phyloP scores from a whole-genome alignment of 257 asterid genomes.

The Nicotiana undulata region DNA sequence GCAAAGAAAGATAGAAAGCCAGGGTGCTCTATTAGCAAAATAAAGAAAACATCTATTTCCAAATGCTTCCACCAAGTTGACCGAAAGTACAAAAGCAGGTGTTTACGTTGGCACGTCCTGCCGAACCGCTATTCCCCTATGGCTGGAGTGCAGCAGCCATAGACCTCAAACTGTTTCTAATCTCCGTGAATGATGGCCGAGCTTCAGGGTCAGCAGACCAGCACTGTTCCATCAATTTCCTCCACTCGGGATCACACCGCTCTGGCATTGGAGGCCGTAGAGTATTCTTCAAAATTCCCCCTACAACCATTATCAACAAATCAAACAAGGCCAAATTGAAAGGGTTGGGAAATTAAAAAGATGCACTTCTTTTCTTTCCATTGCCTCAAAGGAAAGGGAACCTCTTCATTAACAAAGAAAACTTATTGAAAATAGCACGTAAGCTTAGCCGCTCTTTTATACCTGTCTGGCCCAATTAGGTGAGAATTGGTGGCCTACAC shows the following conservation, averaged over 20 bases:
- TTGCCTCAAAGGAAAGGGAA: not conserved
- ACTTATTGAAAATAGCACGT: not conserved
- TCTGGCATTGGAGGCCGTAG: slow-evolving; percentile 69
- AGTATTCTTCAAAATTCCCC: slow-evolving; percentile 63
- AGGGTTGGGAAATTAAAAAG: not conserved
- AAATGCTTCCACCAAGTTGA: not conserved
- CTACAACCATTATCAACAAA: slow-evolving; percentile 21
- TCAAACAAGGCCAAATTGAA: not conserved
- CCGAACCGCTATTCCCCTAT: slow-evolving; percentile 14
- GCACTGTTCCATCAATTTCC: slow-evolving; percentile 62
- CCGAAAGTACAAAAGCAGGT: not conserved
- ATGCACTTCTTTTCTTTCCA: not conserved
- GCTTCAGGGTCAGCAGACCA: slow-evolving; percentile 51
- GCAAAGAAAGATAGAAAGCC: not conserved
- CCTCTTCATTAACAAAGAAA: not conserved
- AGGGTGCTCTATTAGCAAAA: not conserved
- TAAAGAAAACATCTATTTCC: not conserved
- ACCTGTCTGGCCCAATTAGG: not conserved
- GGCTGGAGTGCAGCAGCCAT: slow-evolving; percentile 38
- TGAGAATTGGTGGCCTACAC: not conserved
- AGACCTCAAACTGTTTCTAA: slow-evolving; percentile 45
- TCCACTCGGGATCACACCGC: slow-evolving; percentile 60
- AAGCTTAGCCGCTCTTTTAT: not conserved
- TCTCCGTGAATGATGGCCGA: slow-evolving; percentile 74
- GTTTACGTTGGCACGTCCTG: slow-evolving; percentile 22